Base-by-base conservation (phyloP, 345 rosid genomes). In the Gossypium ekmanianum region DNA sequence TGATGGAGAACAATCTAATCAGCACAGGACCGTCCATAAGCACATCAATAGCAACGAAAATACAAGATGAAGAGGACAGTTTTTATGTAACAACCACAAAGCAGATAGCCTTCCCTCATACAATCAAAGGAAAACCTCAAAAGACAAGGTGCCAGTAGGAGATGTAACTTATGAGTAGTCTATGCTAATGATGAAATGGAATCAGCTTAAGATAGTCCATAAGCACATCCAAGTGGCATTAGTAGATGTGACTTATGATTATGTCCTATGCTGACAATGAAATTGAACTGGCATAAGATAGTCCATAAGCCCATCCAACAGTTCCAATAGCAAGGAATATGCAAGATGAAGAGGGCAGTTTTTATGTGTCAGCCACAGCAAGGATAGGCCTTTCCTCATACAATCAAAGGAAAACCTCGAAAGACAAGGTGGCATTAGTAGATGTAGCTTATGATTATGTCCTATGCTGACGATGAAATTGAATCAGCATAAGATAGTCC, bases 381-480 rank as follows among this genome's bases (percentile, higher is more conserved):
- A 0, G 47, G 75, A 77, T 61, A 52, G 68, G 68, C 45, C 56
- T 73, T 50, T 73, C 80, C 68, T 62, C 61, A 13, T 29, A 61
- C 16, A 8, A 29, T 2, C 10, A 44, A 10, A 14, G 61, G 71
- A 59, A 64, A 66, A 74, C 26, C 67, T 48, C 1, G 58, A 58
- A 75, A 62, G 62, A 74, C 75, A 63, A 50, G 3, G 57, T 20
- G 58, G 27, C 79, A 52, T 22, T 17, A 20, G 2, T 24, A 54
- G 45, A 41, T 78, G 17, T 76, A 63, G 80, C 82, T 63, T 64
- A 79, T 74, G 84, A 50, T 67, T 58, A 69, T 72, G 79, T 83
- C 79, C 66, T 71, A 75, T 72, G 76, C 81, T 71, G 74, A 79
- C 2, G 63, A 63, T 39, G 16, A 14, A 54, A 22, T 8, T 57